Evolutionary conservation across 257 asterid genomes (phyloP).

Genomic region (Solanum raphanifolium): DNA sequence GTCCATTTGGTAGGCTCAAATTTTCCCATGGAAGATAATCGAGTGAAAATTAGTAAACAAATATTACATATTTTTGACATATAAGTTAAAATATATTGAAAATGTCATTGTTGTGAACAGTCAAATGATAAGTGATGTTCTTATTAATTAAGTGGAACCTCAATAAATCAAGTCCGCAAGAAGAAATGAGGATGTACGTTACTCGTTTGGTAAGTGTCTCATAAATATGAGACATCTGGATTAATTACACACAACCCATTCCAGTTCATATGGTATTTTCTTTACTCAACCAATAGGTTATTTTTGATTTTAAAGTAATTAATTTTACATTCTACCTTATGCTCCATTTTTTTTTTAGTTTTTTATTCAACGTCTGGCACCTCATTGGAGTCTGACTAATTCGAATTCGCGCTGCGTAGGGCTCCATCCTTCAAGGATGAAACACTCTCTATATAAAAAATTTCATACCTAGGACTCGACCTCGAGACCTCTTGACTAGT

Average conservation of each 20-base stretch:
- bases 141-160: not conserved
- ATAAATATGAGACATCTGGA: not conserved
- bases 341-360: not conserved
- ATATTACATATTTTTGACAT: not conserved
- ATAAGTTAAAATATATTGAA: not conserved
- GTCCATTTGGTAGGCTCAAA: not conserved
- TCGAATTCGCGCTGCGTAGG: fast-evolving
- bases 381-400: fast-evolving
- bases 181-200: not conserved
- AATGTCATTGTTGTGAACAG: not conserved
- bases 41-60: not conserved
- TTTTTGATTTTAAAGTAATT: not conserved
- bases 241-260: not conserved
- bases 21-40: not conserved
- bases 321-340: not conserved
- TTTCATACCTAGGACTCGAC: too few relatives aligned
- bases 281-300: not conserved
- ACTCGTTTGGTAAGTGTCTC: not conserved
- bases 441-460: too few relatives aligned
- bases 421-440: too few relatives aligned
- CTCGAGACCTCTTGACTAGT: not conserved
- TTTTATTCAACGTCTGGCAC: fast-evolving
- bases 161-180: not conserved
- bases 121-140: not conserved
- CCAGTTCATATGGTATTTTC: not conserved